A percentile compares a stretch with the other conserved stretches of the same genome.
Conservation (phyloP, 129 eudicot genomes). For the Flaveria brownii region DNA sequence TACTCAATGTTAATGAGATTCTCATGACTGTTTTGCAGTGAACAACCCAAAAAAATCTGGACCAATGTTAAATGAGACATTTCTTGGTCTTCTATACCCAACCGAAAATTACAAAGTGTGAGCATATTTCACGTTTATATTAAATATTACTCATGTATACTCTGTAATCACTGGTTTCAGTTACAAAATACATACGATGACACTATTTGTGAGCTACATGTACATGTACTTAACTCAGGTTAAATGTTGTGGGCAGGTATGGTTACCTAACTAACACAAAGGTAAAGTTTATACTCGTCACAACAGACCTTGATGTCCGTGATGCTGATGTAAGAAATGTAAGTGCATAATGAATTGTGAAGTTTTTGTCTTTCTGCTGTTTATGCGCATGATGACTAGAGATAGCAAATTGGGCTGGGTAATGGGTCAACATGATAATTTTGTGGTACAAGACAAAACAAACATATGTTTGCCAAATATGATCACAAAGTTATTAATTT, state of each 20-base stretch:
- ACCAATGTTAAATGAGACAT: constrained; percentile 92
- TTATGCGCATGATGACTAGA: constrained; percentile 19
- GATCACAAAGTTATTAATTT: background rate
- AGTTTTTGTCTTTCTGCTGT: constrained; percentile 2
- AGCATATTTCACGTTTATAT: constrained; percentile 31
- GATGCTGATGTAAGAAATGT: constrained; percentile 97
- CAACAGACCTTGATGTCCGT: constrained; percentile 89
- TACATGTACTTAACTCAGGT: constrained; percentile 18
- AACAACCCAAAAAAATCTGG: constrained; percentile 97
- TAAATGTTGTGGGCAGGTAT: constrained; percentile 58
- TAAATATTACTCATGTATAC: background rate
- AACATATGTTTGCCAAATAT: background rate
- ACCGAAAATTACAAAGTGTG: constrained; percentile 97
- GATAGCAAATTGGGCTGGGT: background rate
- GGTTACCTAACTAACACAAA: constrained; percentile 98
- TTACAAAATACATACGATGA: constrained; percentile 17
- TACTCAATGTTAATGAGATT: constrained; percentile 15
- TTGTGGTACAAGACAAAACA: background rate
- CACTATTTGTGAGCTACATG: constrained; percentile 18
- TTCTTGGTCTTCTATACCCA: constrained; percentile 94
- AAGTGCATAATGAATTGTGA: constrained; percentile 38
- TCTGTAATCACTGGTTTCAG: background rate
- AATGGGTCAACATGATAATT: background rate
- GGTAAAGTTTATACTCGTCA: constrained; percentile 94
- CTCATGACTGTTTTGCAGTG: constrained; percentile 52